Conservation (phyloP, 179 eudicot species). For the Silene coronaria region DNA sequence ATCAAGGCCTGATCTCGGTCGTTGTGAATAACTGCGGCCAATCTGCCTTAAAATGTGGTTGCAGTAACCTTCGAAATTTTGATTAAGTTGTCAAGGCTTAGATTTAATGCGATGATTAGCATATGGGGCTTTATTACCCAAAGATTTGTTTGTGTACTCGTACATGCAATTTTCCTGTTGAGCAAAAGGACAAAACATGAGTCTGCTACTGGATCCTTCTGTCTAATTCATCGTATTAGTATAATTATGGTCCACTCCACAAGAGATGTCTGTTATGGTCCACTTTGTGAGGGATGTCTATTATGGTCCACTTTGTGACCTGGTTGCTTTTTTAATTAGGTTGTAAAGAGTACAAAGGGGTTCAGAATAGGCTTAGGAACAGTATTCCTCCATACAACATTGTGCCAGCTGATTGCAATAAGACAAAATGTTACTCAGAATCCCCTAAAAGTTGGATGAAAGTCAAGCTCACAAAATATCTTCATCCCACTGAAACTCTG, state of each 20-base stretch:
- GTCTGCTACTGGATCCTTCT: neutral
- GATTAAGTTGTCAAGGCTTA: neutral
- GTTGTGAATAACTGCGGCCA: neutral
- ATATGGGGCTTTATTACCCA: neutral
- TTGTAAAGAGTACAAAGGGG: neutral
- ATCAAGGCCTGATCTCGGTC: neutral
- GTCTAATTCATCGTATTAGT: neutral
- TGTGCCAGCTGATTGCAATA: neutral
- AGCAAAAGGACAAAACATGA: neutral
- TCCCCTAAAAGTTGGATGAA: neutral
- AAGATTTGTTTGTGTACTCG: neutral
- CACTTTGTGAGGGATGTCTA: too few relatives aligned
- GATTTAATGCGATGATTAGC: neutral
- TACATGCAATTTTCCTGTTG: neutral
- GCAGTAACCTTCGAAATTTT: neutral
- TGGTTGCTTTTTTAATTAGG: neutral
- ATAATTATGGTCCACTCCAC: neutral
- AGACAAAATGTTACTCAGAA: neutral
- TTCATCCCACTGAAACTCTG: neutral
- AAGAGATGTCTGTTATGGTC: neutral
- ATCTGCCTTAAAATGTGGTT: neutral
- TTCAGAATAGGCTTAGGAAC: neutral
- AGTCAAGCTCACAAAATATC: neutral
- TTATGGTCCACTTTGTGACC: neutral
- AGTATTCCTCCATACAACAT: neutral